A percentile compares a stretch with the other conserved stretches of the same genome.
phyloP scores from a whole-genome alignment of 164 flowering plant species.

The Taxillus chinensis region DNA sequence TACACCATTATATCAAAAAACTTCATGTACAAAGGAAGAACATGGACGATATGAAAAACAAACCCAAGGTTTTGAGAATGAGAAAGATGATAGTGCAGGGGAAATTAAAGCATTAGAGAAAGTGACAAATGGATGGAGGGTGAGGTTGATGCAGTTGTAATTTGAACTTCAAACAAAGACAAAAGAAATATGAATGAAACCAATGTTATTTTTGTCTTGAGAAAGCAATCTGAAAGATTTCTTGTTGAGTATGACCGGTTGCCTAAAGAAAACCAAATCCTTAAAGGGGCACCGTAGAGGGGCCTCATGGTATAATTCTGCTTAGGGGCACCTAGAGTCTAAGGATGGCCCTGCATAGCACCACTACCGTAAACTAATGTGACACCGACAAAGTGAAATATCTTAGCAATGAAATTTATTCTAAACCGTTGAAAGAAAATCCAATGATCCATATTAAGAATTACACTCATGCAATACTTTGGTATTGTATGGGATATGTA shows the following conservation, averaged over 20 bases:
- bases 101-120: constrained; percentile 36
- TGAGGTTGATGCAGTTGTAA: constrained; percentile 38
- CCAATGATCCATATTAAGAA: too few species aligned
- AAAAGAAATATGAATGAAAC: constrained; percentile 51
- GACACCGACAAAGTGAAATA: too few species aligned
- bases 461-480: too few species aligned
- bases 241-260: constrained; percentile 73
- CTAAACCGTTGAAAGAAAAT: too few species aligned
- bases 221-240: constrained; percentile 70
- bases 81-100: constrained; percentile 24
- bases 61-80: constrained; percentile 34
- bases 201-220: constrained; percentile 46
- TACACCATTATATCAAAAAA: constrained; percentile 70
- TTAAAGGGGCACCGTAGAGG: too few species aligned
- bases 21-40: constrained; percentile 52
- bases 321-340: too few species aligned
- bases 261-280: constrained; percentile 64
- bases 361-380: too few species aligned
- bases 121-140: constrained; percentile 22
- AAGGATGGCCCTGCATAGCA: too few species aligned
- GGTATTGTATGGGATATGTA: too few species aligned
- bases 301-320: too few species aligned
- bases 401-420: too few species aligned
- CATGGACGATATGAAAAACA: constrained; percentile 55
- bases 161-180: constrained; percentile 38